phyloP scores from a whole-genome alignment of 2,329 filamentous ascomycete genomes.

The Cytospora piceae region DNA sequence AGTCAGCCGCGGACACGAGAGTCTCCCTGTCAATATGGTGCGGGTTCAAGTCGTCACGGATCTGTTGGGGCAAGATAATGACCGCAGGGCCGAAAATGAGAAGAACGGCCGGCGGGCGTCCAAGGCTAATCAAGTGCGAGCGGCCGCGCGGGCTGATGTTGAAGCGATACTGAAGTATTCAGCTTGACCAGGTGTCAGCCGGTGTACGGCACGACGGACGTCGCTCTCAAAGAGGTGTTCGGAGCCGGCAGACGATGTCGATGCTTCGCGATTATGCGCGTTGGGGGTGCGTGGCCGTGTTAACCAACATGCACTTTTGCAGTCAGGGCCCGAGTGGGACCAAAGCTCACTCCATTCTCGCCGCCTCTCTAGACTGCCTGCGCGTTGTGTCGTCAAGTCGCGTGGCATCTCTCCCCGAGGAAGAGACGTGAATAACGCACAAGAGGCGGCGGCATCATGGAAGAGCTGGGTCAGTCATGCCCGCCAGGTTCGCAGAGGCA shows the following conservation, averaged over 20 bases:
- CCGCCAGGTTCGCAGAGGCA: too few relatives aligned
- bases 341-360: neutral
- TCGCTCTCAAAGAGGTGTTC: neutral
- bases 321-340: constrained; percentile 3
- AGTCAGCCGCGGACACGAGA: neutral
- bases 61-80: neutral
- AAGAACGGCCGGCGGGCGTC: neutral
- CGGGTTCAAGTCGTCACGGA: neutral
- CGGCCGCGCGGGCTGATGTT: neutral
- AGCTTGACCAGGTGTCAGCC: neutral
- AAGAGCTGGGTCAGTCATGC: too few relatives aligned
- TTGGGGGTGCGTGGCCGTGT: neutral
- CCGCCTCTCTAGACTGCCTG: neutral
- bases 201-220: neutral
- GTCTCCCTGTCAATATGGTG: neutral
- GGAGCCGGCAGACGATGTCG: neutral
- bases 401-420: neutral
- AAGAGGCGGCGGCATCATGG: too few relatives aligned
- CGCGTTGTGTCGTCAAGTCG: neutral
- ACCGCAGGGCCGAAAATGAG: neutral
- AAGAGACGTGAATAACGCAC: too few relatives aligned
- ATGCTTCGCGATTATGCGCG: neutral
- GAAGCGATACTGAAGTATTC: neutral
- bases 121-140: neutral
- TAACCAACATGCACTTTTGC: neutral